Evolutionary conservation across 345 rosid species (phyloP).

Genomic region (Triadica sebifera): DNA sequence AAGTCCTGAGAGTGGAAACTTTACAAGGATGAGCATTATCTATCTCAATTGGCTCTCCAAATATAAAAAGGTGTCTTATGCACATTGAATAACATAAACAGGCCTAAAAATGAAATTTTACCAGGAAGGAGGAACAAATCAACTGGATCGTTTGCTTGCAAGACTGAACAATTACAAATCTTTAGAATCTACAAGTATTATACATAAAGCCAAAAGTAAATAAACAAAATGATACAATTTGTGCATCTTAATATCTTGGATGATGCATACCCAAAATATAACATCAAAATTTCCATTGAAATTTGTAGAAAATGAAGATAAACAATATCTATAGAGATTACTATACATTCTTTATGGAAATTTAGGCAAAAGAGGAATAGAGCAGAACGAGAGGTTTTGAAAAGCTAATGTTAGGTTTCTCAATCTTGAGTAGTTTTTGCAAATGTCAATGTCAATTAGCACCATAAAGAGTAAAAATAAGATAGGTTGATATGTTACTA

Average conservation of each 20-base stretch:
- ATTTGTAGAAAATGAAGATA: not conserved
- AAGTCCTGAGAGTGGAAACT: constrained; percentile 64
- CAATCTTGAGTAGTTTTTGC: not conserved
- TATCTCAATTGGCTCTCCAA: not conserved
- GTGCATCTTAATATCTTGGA: not conserved
- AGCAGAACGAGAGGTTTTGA: not conserved
- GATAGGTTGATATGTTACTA: not conserved
- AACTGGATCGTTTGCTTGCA: constrained; percentile 73
- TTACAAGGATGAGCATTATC: not conserved
- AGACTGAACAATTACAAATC: constrained; percentile 46
- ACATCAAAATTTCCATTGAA: not conserved
- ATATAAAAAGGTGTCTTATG: not conserved
- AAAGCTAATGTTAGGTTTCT: not conserved
- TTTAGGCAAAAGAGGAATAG: not conserved
- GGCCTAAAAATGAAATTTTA: constrained; percentile 16
- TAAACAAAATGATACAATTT: not conserved
- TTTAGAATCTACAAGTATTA: not conserved
- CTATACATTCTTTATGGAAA: not conserved
- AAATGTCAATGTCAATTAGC: not conserved
- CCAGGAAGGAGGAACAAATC: constrained; percentile 91
- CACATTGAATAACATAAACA: not conserved
- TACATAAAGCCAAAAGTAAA: not conserved
- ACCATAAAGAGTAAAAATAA: not conserved
- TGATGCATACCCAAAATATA: not conserved
- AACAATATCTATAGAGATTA: not conserved